phyloP scores from a whole-genome alignment of 2,329 filamentous ascomycete genomes.

The Hypomyces perniciosus region DNA sequence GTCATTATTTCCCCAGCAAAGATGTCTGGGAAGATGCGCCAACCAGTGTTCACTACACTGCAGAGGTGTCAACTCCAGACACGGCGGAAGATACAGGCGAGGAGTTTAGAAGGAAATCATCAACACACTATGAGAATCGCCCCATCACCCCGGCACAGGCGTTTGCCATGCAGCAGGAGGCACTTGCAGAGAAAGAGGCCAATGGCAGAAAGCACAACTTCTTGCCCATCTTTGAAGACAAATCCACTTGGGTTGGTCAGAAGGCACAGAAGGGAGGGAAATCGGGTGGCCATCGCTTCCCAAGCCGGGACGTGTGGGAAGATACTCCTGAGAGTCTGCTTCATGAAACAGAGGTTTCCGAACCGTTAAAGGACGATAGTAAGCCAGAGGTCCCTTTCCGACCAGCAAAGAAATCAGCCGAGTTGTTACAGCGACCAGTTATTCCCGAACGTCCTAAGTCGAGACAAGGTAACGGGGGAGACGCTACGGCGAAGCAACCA shows the following conservation, averaged over 20 bases:
- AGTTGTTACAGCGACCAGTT: slow-evolving; percentile 30
- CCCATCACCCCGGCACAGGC: slow-evolving; percentile 55
- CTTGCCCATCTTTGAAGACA: slow-evolving; percentile 25
- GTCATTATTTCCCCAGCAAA: slow-evolving; percentile 79
- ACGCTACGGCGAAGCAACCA: slow-evolving; percentile 33
- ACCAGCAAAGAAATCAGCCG: slow-evolving; percentile 35
- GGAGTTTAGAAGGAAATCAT: slow-evolving; percentile 20
- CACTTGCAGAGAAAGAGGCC: slow-evolving; percentile 54
- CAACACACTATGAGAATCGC: slow-evolving; percentile 24
- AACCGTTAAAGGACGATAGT: slow-evolving; percentile 23
- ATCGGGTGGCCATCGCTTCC: slow-evolving; percentile 63
- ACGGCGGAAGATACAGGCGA: slow-evolving; percentile 32
- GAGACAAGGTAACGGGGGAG: slow-evolving; percentile 34
- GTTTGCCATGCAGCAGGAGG: slow-evolving; percentile 61
- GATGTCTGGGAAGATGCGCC: slow-evolving; percentile 98
- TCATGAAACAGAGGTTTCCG: slow-evolving; percentile 66
- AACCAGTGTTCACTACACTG: slow-evolving; percentile 69
- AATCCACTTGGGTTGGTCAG: slow-evolving; percentile 40
- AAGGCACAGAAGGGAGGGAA: slow-evolving; percentile 45
- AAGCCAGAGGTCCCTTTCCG: slow-evolving; percentile 19
- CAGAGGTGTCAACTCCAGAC: slow-evolving; percentile 77
- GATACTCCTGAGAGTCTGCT: slow-evolving; percentile 80
- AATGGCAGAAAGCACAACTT: slow-evolving; percentile 24
- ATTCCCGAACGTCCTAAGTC: slow-evolving; percentile 52
- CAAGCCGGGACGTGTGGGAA: slow-evolving; percentile 91